Base-by-base conservation (phyloP, 2,329 filamentous ascomycete genomes). In the Aspergillus texensis region DNA sequence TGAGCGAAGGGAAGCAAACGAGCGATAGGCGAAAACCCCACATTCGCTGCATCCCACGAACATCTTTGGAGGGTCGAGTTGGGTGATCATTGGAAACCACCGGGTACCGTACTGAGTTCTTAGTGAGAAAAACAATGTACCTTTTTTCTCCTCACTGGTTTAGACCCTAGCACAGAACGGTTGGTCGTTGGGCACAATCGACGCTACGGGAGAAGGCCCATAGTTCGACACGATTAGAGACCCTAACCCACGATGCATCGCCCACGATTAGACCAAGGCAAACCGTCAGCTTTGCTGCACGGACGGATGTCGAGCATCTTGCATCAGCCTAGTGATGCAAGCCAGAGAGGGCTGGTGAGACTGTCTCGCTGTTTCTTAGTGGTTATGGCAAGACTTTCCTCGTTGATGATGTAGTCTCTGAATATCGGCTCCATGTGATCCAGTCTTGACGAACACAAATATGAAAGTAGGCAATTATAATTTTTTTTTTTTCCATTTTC, bases 21-120 rank as follows among this genome's bases (percentile, higher is more conserved):
- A 61, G 62, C 61, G 56, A 68, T 63, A 70, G 68, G 66, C 63
- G 66, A 70, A 68, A 69, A 70, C 68, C 68, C 68, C 68, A 70
- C 68, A 69, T 66, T 63, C 56, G 41, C 57, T 63, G 64, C 66
- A 66, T 62, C 63, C 34, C 57, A 50, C 48, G 56, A 45, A 48
- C 61, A 46, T 53, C 26, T 64, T 59, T 53, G 60, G 63, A 53
- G 45, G 56, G 60, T 36, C 43, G 45, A 39, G 41, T 36, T 28
- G 41, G 39, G 36, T 52, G 50, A 43, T 65, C 52, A 65, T 60
- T 63, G 63, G 63, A 62, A 63, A 48, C 14, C n/a, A 46, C 16
- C 52, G 24, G 28, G 28, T 26, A 30, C 26, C 19, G 16, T 43
- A 34, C 19, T 43, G 48, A 32, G 26, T 52, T 16, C 8, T 52